Conservation (phyloP, 495 filamentous ascomycete species). For the Penicillium herquei region DNA sequence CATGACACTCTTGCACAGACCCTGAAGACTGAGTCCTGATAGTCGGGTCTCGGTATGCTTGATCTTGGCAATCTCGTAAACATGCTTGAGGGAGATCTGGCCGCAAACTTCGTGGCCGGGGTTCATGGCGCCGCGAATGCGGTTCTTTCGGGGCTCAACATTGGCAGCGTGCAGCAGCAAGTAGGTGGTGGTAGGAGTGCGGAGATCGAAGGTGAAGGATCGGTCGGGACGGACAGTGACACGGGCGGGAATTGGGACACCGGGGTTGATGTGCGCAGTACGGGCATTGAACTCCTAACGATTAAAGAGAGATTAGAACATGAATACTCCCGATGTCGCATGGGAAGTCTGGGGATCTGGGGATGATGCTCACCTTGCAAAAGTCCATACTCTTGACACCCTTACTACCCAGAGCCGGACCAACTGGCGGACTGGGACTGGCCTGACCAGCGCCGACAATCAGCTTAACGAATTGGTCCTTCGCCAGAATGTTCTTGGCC, state of each 20-base stretch:
- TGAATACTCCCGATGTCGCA: no score
- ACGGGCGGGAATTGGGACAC: constrained; percentile 84
- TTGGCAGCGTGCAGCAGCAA: constrained; percentile 83
- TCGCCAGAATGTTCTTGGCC: constrained; percentile 70
- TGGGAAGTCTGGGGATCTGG: no score
- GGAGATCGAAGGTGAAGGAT: constrained; percentile 88
- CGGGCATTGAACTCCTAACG: constrained; percentile 94
- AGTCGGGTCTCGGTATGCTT: constrained; percentile 83
- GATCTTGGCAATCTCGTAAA: constrained; percentile 97
- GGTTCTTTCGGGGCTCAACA: constrained; percentile 70
- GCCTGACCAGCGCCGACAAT: constrained; percentile 98
- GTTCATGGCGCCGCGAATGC: constrained; percentile 72
- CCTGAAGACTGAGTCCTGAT: constrained; percentile 75
- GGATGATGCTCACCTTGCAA: constrained; percentile 72
- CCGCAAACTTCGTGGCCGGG: constrained; percentile 80
- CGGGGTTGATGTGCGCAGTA: constrained; percentile 77
- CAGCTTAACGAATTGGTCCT: constrained; percentile 91
- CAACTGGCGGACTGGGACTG: constrained; percentile 93
- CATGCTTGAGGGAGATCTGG: constrained; percentile 85
- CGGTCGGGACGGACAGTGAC: constrained; percentile 93
- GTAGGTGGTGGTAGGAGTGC: constrained; percentile 88
- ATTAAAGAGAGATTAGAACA: neutral
- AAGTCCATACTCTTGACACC: constrained; percentile 99
- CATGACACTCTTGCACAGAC: constrained; percentile 81
- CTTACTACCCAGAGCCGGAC: constrained; percentile 94